phyloP scores from a whole-genome alignment of 768 basidiomycete genomes.

The Fomitopsis serialis region DNA sequence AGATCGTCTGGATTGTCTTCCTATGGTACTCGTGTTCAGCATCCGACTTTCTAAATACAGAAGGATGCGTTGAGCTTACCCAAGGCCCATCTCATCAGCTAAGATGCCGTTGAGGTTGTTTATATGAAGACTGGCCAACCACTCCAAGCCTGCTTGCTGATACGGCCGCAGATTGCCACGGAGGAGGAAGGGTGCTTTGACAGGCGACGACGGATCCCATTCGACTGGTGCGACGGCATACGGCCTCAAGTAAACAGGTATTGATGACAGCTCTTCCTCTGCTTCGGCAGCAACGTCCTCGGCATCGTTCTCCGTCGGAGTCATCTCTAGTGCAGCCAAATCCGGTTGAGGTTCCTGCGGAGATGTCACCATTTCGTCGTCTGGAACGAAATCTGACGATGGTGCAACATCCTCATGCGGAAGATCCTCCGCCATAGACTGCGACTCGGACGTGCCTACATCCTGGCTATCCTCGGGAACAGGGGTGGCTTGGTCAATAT shows the following conservation, averaged over 20 bases:
- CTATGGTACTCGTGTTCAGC: too few species aligned
- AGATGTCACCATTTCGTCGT: too few species aligned
- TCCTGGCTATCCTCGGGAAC: too few species aligned
- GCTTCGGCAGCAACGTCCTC: slow-evolving; percentile 34
- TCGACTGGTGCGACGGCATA: slow-evolving; percentile 70
- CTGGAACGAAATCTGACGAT: too few species aligned
- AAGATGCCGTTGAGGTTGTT: slow-evolving; percentile 81
- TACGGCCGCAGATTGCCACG: slow-evolving; percentile 89
- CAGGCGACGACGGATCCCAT: slow-evolving; percentile 54
- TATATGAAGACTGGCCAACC: slow-evolving; percentile 83
- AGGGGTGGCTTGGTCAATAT: too few species aligned
- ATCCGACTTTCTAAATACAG: too few species aligned
- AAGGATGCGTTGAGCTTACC: too few species aligned
- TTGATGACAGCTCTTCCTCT: slow-evolving; percentile 33
- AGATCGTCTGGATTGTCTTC: slow-evolving; percentile 95
- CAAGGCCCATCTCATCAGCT: slow-evolving; percentile 93
- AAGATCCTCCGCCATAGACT: too few species aligned
- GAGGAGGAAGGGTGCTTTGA: slow-evolving; percentile 67
- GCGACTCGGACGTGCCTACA: too few species aligned
- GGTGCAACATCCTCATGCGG: too few species aligned
- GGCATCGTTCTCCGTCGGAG: background rate
- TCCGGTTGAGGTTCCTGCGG: too few species aligned
- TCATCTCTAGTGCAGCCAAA: too few species aligned
- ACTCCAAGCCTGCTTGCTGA: slow-evolving; percentile 89
- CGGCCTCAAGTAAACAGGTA: slow-evolving; percentile 48